Percentiles rank a stretch among this genome's conserved stretches.
These are phyloP conservation scores for Fraxinus sp. DNA, from an alignment of 305 asterid genomes.

Conservation along the genomic window DNA sequence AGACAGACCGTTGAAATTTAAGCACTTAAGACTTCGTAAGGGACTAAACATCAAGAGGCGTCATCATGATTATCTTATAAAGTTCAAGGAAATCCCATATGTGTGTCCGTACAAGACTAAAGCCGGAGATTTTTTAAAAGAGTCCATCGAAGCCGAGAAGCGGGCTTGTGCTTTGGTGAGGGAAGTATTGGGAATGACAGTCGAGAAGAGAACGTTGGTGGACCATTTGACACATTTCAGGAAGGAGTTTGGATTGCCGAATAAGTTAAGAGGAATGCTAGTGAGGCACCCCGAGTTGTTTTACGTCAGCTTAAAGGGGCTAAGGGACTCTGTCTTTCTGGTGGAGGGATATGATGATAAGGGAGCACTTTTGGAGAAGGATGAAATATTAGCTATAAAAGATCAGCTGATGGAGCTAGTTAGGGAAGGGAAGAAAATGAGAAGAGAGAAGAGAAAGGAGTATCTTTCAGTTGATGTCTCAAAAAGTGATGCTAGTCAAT, in stretches of 20 bases:
- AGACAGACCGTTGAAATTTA: conserved; percentile 83
- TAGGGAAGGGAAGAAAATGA: conserved; percentile 67
- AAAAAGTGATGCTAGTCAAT: conserved; percentile 6
- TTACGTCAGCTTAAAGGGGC: conserved; percentile 86
- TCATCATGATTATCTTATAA: conserved; percentile 67
- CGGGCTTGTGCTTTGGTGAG: conserved; percentile 86
- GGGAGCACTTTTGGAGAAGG: conserved; percentile 61
- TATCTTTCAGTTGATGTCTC: conserved; percentile 17
- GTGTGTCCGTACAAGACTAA: conserved; percentile 72
- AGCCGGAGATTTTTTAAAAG: conserved; percentile 46
- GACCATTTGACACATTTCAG: conserved; percentile 93
- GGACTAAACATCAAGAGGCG: conserved; percentile 72
- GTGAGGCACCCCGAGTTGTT: conserved; percentile 92
- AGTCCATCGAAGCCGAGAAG: conserved; percentile 77
- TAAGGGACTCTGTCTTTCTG: conserved; percentile 80
- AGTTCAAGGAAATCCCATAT: conserved; percentile 59
- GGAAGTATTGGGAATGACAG: conserved; percentile 79
- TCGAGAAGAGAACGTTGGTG: conserved; percentile 83
- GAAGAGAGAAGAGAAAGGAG: conserved; percentile 56
- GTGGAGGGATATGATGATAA: conserved; percentile 74
- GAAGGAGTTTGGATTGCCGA: conserved; percentile 83
- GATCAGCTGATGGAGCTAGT: conserved; percentile 62
- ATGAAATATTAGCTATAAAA: conserved; percentile 47
- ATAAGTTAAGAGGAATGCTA: conserved; percentile 81
- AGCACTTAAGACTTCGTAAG: conserved; percentile 65